Evolutionary conservation across 495 filamentous ascomycete species (phyloP), one percentile per base, ranked within the genome.

Genomic region (Penicillium mononematosum): DNA sequence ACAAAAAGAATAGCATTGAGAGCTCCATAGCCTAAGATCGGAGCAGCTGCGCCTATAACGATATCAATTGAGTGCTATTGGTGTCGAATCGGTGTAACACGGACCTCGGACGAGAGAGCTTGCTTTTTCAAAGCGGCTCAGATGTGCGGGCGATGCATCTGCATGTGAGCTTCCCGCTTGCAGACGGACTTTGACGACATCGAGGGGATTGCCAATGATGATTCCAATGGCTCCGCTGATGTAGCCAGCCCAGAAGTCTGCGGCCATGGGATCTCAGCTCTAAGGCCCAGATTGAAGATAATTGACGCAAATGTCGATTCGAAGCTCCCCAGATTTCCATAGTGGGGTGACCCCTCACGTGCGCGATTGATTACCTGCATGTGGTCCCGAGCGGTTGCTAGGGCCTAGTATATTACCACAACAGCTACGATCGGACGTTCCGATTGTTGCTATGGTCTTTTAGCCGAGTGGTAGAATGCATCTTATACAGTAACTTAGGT

Each of bases 241-340:
- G 72, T 96, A 96, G 61, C 91, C 88, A 55, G 83, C 87, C 87
- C 86, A 92, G 74, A 94, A 96, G 72, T 93, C 90, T 54, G 88
- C 81, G 32, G 88, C 88, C 88, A 92, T 92, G 34, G 32, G 45
- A 44, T 19, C 20, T 48, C 36, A 14, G 4, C 22, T 32, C 17
- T 12, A 12, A 25, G n/a, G 11, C 5, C 31, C 7, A 29, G 11
- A 29, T 36, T 32, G 22, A 32, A 22, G 17, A 46, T 49, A 31
- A 32, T n/a, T 22, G 36, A 42, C 29, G 55, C 10, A 29, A 31
- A 19, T 50, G 51, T 49, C 39, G 45, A 47, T 19, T 31, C 27
- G 8, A 51, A 24, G 34, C 36, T 55, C 48, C 57, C 65, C 57
- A 44, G 53, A 27, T 19, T 45, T 43, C n/a, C 42, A 34, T 42